Percentiles rank a stretch among this genome's conserved stretches.
Evolutionary conservation across 2,329 filamentous ascomycete species (phyloP).

Genomic region (Trichocomaceae sp.): DNA sequence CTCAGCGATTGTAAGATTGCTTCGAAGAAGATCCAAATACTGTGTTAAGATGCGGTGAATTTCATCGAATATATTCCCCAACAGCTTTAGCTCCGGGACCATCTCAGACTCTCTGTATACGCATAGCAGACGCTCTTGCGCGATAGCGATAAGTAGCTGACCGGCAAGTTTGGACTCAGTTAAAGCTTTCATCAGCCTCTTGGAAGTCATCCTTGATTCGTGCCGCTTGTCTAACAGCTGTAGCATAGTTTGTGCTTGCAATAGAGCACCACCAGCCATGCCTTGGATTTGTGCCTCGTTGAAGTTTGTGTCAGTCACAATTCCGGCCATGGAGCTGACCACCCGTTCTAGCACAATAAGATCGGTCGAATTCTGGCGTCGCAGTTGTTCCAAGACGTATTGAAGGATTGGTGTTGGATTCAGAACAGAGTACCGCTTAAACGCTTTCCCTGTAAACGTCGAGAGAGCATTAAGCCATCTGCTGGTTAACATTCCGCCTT

Average conservation of each 20-base stretch:
- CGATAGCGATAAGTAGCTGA: slow-evolving; percentile 79
- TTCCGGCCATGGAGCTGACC: slow-evolving; percentile 86
- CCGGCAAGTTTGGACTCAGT: slow-evolving; percentile 71
- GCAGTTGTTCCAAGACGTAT: slow-evolving; percentile 81
- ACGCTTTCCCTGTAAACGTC: slow-evolving; percentile 84
- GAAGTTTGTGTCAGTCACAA: slow-evolving; percentile 78
- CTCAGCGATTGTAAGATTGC: slow-evolving; percentile 65
- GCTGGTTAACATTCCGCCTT: slow-evolving; percentile 69
- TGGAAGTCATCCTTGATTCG: slow-evolving; percentile 65
- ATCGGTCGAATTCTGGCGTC: slow-evolving; percentile 77
- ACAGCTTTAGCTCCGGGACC: slow-evolving; percentile 76
- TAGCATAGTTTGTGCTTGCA: slow-evolving; percentile 74
- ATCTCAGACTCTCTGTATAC: slow-evolving; percentile 62
- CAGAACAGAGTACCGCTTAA: slow-evolving; percentile 76
- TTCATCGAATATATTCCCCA: slow-evolving; percentile 84
- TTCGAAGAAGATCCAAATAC: slow-evolving; percentile 81
- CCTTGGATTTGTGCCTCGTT: slow-evolving; percentile 81
- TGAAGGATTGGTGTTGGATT: slow-evolving; percentile 78
- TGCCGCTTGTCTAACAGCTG: slow-evolving; percentile 77
- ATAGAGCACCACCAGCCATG: slow-evolving; percentile 75
- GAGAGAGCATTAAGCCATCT: slow-evolving; percentile 87
- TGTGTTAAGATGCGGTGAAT: slow-evolving; percentile 78
- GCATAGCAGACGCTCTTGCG: slow-evolving; percentile 83
- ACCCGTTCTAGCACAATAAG: slow-evolving; percentile 87
- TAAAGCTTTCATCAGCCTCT: slow-evolving; percentile 71